These are phyloP conservation scores for Hevea brasiliensis DNA, from an alignment of 345 rosid genomes.

Conservation along the genomic window DNA sequence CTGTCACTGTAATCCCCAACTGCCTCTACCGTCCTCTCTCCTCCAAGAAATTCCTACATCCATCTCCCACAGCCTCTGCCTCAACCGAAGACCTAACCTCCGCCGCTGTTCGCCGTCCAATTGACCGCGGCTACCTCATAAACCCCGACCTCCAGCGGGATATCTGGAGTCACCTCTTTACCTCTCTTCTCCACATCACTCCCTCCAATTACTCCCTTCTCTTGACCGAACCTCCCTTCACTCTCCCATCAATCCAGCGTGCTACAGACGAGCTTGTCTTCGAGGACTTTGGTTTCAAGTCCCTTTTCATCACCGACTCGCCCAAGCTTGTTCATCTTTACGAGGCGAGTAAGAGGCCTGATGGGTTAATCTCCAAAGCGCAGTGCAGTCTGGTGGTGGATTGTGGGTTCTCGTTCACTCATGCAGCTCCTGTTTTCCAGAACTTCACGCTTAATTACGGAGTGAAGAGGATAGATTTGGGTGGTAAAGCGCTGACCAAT, in stretches of 20 bases:
- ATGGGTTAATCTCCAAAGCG: slow-evolving; percentile 52
- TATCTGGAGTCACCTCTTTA: slow-evolving; percentile 82
- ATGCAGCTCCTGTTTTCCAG: slow-evolving; percentile 78
- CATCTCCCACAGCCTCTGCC: slow-evolving; percentile 42
- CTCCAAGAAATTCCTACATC: slow-evolving; percentile 70
- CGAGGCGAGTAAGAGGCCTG: slow-evolving; percentile 69
- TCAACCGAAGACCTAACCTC: slow-evolving; percentile 74
- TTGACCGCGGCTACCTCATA: slow-evolving; percentile 90
- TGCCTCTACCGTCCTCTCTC: slow-evolving; percentile 81
- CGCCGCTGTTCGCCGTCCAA: slow-evolving; percentile 89
- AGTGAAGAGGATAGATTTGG: slow-evolving; percentile 80
- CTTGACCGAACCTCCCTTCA: slow-evolving; percentile 71
- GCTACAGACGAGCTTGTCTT: slow-evolving; percentile 86
- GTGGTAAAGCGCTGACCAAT: slow-evolving; percentile 91
- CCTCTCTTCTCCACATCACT: slow-evolving; percentile 51
- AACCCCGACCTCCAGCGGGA: slow-evolving; percentile 88
- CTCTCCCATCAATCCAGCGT: slow-evolving; percentile 73
- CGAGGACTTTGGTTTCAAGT: slow-evolving; percentile 78
- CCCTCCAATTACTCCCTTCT: slow-evolving; percentile 70
- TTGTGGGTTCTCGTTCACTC: slow-evolving; percentile 88
- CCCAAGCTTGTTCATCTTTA: slow-evolving; percentile 77
- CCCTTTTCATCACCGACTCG: slow-evolving; percentile 66
- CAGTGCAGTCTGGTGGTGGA: slow-evolving; percentile 88
- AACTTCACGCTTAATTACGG: slow-evolving; percentile 68
- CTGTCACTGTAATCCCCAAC: slow-evolving; percentile 64